Evolutionary conservation across 2,329 filamentous ascomycete genomes (phyloP), one percentile per base, ranked within the genome.

Genomic region (Penicillium griseofulvum): DNA sequence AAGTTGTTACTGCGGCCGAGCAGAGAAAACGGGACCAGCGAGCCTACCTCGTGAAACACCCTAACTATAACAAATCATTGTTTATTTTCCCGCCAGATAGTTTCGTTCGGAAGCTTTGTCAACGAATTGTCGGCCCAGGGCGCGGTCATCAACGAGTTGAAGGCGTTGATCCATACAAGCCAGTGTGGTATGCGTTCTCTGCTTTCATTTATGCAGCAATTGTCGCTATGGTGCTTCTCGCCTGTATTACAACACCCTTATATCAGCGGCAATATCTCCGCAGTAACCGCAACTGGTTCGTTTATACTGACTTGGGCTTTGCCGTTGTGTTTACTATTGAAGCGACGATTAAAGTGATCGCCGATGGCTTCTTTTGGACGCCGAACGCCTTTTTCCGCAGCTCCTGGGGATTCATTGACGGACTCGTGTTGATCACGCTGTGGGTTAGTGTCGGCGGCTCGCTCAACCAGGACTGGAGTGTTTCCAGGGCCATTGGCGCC

Each of bases 321-420:
- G 91, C 93, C 2, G 74, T 88, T 1, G 75, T 99, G 14, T 99
- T 99, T 75, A 89, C 88, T 0, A 69, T 90, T 7, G 94, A 99
- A 73, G 91, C 92, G 0, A 68, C 86, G 6, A 92, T 99, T 76
- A 99, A 99, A 72, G 87, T 96, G 52, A 86, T 99, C 65, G 94
- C 94, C 0, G 94, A 99, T 75, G 94, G 94, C 8, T 89, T 96
- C 65, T 89, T 97, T 71, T 97, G 90, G 85, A 97, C 94, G 0
- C 94, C 94, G 0, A 97, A 99, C 74, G 95, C 95, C 3, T 99
- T 96, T 70, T 91, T 97, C 71, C 87, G 94, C 65, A 93, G 93
- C 68, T 93, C 92, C 0, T 99, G 94, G 94, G 95, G 94, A 7
- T 87, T 96, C 58, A 97, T 99, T 61, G 94, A 99, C 69, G 91